A percentile compares a stretch with the other conserved stretches of the same genome.
phyloP scores from a whole-genome alignment of 106 monocot species.

The Dendrobium chrysotoxum region DNA sequence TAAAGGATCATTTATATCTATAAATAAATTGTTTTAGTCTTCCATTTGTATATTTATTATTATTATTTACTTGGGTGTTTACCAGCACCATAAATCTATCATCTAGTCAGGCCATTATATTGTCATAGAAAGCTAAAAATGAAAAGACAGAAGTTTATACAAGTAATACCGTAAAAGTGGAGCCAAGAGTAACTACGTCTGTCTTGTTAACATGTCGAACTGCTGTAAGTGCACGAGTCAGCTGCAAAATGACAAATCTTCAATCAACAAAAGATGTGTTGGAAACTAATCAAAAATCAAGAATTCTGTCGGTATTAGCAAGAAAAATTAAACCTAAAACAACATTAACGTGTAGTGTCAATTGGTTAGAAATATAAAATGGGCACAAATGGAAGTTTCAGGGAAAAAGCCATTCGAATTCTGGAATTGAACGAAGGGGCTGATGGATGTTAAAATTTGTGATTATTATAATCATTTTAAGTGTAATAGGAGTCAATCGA shows the following conservation, averaged over 20 bases:
- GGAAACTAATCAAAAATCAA: background rate
- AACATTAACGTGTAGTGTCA: too few species aligned
- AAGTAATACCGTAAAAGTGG: conserved; percentile 68
- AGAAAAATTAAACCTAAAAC: too few species aligned
- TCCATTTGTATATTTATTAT: background rate
- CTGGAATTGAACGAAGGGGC: background rate
- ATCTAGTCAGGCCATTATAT: background rate
- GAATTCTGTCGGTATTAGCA: background rate
- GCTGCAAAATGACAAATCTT: conserved; percentile 35
- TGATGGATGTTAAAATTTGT: background rate
- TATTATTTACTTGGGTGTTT: background rate
- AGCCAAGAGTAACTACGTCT: conserved; percentile 83
- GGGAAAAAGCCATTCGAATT: background rate
- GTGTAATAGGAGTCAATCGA: background rate
- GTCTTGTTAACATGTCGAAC: conserved; percentile 88
- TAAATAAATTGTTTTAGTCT: background rate
- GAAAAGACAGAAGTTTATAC: background rate
- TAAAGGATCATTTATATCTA: too few species aligned
- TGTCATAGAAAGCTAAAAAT: background rate
- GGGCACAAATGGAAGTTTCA: background rate
- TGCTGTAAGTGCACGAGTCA: conserved; percentile 79
- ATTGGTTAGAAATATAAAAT: background rate
- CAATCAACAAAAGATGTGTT: background rate
- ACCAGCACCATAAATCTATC: background rate
- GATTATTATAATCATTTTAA: background rate